A percentile compares a stretch with the other conserved stretches of the same genome.
Conservation (phyloP, 1,284 basidiomycete genomes). For the Leucocoprinus gongylophorus region DNA sequence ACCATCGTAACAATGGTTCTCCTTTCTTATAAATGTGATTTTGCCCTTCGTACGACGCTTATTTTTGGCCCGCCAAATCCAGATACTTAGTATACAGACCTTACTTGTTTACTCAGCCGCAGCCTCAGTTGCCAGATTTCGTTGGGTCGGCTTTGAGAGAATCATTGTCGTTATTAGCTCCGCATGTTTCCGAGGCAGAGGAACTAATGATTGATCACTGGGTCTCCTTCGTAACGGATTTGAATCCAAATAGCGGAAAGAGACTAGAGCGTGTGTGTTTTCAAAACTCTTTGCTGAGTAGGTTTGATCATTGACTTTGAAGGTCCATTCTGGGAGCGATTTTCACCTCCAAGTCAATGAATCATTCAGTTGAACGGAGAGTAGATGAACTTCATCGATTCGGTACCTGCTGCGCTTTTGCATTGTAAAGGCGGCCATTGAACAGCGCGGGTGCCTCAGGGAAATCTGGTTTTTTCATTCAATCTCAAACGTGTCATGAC, state of each 20-base stretch:
- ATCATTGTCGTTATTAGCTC: conserved; percentile 21
- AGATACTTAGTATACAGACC: no score
- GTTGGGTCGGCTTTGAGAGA: conserved; percentile 20
- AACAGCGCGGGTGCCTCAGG: no score
- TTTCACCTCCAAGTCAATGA: conserved; percentile 27
- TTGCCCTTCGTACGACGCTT: no score
- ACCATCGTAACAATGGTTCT: no score
- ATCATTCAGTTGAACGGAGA: conserved; percentile 34
- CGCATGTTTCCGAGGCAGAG: conserved; percentile 34
- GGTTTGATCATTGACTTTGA: background rate
- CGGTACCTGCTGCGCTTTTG: conserved; percentile 23
- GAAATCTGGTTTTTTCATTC: no score
- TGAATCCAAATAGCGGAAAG: conserved; percentile 43
- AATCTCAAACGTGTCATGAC: no score
- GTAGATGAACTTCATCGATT: conserved; percentile 33
- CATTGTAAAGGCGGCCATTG: conserved; percentile 8
- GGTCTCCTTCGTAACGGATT: conserved; percentile 43
- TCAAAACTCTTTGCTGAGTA: background rate
- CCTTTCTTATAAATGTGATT: no score
- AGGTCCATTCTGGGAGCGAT: conserved; percentile 35
- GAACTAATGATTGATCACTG: conserved; percentile 44
- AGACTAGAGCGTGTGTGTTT: conserved; percentile 31
- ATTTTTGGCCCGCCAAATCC: no score
- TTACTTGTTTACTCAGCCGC: conserved; percentile 44
- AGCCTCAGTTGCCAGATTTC: conserved; percentile 19